Percentiles rank a stretch among this genome's conserved stretches.
phyloP scores from a whole-genome alignment of 768 basidiomycete genomes.

The Cystofilobasidium ferigula region DNA sequence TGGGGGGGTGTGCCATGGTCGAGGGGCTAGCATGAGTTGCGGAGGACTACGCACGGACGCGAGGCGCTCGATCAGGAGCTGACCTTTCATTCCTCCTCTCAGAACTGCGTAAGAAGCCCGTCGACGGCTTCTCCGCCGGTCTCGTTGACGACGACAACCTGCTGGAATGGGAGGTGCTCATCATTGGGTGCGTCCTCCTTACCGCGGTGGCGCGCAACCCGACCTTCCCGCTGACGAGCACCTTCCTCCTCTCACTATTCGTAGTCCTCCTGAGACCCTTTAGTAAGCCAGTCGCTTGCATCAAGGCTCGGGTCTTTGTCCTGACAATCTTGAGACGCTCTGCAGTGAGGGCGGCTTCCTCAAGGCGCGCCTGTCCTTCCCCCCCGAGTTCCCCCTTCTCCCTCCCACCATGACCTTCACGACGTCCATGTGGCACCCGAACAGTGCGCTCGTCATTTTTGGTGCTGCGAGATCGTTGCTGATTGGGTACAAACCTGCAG shows the following conservation, averaged over 20 bases:
- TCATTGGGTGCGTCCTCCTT: slow-evolving; percentile 61
- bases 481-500: slow-evolving; percentile 27
- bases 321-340: background rate
- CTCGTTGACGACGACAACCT: slow-evolving; percentile 90
- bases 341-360: slow-evolving; percentile 88
- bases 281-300: slow-evolving; percentile 52
- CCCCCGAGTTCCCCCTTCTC: slow-evolving; percentile 73
- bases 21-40: no score
- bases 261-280: slow-evolving; percentile 84
- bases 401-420: slow-evolving; percentile 75
- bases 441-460: slow-evolving; percentile 33
- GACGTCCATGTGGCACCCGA: slow-evolving; percentile 45
- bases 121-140: slow-evolving; percentile 96
- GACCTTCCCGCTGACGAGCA: background rate
- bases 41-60: no score
- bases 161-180: slow-evolving; percentile 91
- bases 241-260: slow-evolving; percentile 28
- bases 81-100: background rate
- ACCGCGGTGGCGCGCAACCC: background rate
- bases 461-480: background rate
- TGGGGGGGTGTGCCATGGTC: slow-evolving; percentile 41
- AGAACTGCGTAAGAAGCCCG: slow-evolving; percentile 85
- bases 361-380: slow-evolving; percentile 81
- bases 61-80: background rate
- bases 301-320: background rate